Percentiles rank a stretch among this genome's conserved stretches.
Conservation (phyloP, 2,329 filamentous ascomycete species). For the Colletotrichum sp. region DNA sequence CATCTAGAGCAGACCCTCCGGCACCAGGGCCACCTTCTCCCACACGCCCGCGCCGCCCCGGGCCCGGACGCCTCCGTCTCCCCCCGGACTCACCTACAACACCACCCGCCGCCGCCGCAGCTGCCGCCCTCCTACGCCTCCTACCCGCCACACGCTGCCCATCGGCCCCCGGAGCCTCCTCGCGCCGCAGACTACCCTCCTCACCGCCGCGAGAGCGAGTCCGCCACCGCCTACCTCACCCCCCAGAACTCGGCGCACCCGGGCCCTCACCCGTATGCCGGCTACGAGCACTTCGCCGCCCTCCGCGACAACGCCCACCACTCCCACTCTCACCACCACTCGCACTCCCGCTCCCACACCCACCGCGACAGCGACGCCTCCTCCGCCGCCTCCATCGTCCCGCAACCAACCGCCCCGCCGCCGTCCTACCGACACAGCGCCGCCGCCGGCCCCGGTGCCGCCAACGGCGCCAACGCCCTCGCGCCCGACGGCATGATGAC, state of each 20-base stretch:
- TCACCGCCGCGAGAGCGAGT: constrained; percentile 7
- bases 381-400: constrained; percentile 41
- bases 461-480: constrained; percentile 30
- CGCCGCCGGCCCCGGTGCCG: constrained; percentile 23
- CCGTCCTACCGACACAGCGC: constrained; percentile 26
- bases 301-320: neutral
- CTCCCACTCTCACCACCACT: constrained; percentile 30
- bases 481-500: constrained; percentile 39
- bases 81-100: constrained; percentile 1
- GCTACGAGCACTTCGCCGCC: constrained; percentile 2
- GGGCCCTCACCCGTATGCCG: constrained; percentile 13
- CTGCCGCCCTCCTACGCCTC: neutral
- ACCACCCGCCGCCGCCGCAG: constrained; percentile 2
- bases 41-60: neutral
- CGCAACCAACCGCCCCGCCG: constrained; percentile 37
- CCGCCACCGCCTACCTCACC: constrained; percentile 21
- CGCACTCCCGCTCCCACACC: constrained; percentile 19
- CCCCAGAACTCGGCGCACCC: constrained; percentile 31
- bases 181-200: constrained; percentile 14
- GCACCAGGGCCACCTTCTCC: constrained; percentile 25
- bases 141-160: neutral
- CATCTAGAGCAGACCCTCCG: constrained; percentile 29
- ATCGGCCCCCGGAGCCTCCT: neutral
- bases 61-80: constrained; percentile 11
- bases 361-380: constrained; percentile 42